Evolutionary conservation across 225 moss, liverwort and hornwort species (phyloP).

Genomic region (Physcomitrium patens): DNA sequence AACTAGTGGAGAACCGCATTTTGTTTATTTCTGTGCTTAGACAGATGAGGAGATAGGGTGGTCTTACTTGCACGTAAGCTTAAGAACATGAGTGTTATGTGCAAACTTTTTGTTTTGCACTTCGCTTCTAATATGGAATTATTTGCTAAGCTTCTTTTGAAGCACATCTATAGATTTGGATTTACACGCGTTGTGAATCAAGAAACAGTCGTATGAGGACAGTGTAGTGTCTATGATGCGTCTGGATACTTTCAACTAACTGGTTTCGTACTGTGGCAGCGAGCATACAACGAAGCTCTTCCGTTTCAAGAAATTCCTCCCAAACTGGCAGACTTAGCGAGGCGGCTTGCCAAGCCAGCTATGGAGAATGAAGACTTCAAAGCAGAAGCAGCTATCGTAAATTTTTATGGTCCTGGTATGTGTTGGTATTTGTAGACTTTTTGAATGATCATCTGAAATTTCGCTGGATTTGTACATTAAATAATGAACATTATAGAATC

Average conservation of each 20-base stretch:
- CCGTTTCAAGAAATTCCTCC: conserved; percentile 66
- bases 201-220: background rate
- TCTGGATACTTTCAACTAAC: conserved; percentile 10
- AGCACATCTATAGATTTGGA: background rate
- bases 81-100: background rate
- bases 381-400: conserved; percentile 95
- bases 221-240: background rate
- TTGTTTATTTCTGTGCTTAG: background rate
- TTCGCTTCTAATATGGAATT: background rate
- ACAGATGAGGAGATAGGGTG: background rate
- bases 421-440: background rate
- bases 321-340: conserved; percentile 68
- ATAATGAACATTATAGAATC: background rate
- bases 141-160: conserved; percentile 5
- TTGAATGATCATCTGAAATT: conserved; percentile 10
- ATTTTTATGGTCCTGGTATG: conserved; percentile 93
- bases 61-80: background rate
- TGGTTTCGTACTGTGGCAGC: conserved; percentile 48
- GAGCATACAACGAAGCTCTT: conserved; percentile 81
- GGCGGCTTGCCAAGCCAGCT: conserved; percentile 79
- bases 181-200: conserved; percentile 5
- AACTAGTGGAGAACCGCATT: background rate
- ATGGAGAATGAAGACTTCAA: conserved; percentile 65
- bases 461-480: background rate
- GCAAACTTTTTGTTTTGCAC: background rate